Evolutionary conservation across 257 asterid genomes (phyloP).

Genomic region (Agastache rugosa): DNA sequence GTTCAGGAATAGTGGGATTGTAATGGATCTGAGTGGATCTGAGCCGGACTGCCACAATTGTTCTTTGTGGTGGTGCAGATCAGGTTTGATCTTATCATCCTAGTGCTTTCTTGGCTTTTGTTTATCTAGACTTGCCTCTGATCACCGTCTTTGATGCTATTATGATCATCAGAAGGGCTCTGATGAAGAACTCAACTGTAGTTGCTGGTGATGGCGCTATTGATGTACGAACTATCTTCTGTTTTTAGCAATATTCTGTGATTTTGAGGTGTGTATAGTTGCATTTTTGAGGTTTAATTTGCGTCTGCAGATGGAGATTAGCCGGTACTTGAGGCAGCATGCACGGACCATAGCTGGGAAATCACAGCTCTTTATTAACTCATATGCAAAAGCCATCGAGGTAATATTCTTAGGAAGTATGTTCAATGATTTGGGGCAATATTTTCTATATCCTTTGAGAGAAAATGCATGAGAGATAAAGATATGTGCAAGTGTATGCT

Average conservation of each 20-base stretch:
- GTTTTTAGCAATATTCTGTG: constrained; percentile 14
- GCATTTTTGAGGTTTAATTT: constrained; percentile 6
- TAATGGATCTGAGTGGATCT: background rate
- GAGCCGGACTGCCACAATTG: constrained; percentile 85
- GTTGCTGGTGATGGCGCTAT: constrained; percentile 98
- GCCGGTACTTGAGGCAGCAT: constrained; percentile 88
- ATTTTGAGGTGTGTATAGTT: constrained; percentile 5
- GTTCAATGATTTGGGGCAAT: background rate
- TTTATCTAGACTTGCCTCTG: constrained; percentile 32
- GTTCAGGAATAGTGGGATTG: background rate
- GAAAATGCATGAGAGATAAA: constrained; percentile 3
- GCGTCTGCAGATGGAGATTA: constrained; percentile 78
- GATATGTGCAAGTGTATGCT: background rate
- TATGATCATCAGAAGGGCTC: constrained; percentile 84
- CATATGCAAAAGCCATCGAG: constrained; percentile 94
- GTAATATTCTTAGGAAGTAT: constrained; percentile 43
- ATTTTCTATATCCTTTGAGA: background rate
- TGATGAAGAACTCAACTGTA: constrained; percentile 84
- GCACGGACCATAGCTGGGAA: constrained; percentile 89
- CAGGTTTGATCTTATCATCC: constrained; percentile 58
- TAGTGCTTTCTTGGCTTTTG: background rate
- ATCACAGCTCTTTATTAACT: constrained; percentile 86
- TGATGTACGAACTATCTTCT: constrained; percentile 59
- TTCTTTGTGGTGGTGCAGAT: constrained; percentile 98
- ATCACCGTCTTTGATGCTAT: constrained; percentile 54